A percentile compares a stretch with the other conserved stretches of the same genome.
Evolutionary conservation across 108 stramenopile species (phyloP).

Genomic region (Cyclotella choctawhatcheeana): DNA sequence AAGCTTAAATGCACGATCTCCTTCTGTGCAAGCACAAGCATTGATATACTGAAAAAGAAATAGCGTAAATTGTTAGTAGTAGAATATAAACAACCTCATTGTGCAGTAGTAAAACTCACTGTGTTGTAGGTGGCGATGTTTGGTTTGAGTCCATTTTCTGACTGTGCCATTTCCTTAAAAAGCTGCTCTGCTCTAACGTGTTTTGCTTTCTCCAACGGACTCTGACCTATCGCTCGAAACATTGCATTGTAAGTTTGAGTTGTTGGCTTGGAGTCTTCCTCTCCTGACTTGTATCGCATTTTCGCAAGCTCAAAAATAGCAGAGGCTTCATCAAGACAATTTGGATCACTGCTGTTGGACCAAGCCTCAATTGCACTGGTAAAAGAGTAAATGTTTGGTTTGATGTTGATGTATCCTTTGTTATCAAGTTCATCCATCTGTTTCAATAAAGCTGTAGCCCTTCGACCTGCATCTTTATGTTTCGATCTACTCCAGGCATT

Average conservation of each 20-base stretch:
- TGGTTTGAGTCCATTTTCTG: conserved; percentile 41
- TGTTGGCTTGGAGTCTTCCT: conserved; percentile 42
- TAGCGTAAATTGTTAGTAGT: background rate
- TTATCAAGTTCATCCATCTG: conserved; percentile 56
- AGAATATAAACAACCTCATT: background rate
- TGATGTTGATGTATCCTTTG: conserved; percentile 38
- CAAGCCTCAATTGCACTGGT: conserved; percentile 69
- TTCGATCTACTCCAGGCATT: conserved; percentile 64
- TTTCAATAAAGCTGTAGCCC: conserved; percentile 53
- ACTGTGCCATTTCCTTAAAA: conserved; percentile 54
- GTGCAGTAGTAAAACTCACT: conserved; percentile 27
- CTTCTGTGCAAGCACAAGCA: conserved; percentile 37
- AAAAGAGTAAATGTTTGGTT: conserved; percentile 62
- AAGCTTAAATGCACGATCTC: conserved; percentile 12
- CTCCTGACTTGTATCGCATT: conserved; percentile 36
- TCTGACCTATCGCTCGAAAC: conserved; percentile 44
- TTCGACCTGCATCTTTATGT: conserved; percentile 50
- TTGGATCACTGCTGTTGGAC: conserved; percentile 48
- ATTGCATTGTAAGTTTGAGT: conserved; percentile 45
- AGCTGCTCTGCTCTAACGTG: conserved; percentile 56
- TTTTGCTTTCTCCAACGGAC: conserved; percentile 18
- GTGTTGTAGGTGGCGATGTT: conserved; percentile 50
- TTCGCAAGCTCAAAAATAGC: conserved; percentile 41
- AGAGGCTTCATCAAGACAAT: conserved; percentile 41
- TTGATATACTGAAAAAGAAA: conserved; percentile 27